Evolutionary conservation across 139 green algal species (phyloP).

Genomic region (Astrephomene gubernaculifera): DNA sequence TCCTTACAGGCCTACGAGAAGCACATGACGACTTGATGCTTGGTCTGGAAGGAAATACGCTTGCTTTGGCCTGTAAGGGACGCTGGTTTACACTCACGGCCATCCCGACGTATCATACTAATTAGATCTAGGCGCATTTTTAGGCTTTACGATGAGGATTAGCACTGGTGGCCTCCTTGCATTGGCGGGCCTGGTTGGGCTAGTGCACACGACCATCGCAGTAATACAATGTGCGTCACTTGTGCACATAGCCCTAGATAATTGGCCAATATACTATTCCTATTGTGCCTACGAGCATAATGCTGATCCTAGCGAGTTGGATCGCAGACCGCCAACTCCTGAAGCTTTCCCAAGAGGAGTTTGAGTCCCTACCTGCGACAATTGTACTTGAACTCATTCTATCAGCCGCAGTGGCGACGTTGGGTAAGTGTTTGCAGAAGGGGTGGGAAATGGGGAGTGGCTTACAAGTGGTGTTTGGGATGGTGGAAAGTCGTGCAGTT

Average conservation of each 20-base stretch:
- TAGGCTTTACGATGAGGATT: not conserved
- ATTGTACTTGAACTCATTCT: slow-evolving; percentile 26
- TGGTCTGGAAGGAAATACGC: not conserved
- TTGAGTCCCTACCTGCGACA: slow-evolving; percentile 30
- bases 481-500: too few relatives aligned
- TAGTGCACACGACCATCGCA: slow-evolving; percentile 38
- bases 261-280: too few relatives aligned
- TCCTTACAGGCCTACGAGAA: too few relatives aligned
- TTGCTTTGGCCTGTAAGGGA: too few relatives aligned
- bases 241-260: too few relatives aligned
- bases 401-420: not conserved
- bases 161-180: slow-evolving; percentile 22
- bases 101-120: too few relatives aligned
- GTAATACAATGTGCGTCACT: slow-evolving; percentile 42
- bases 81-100: too few relatives aligned
- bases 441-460: not conserved
- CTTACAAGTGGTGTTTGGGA: too few relatives aligned
- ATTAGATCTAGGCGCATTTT: not conserved
- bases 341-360: slow-evolving; percentile 52
- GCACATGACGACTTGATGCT: not conserved
- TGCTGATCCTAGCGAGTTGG: not conserved
- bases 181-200: slow-evolving; percentile 6
- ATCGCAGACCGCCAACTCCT: slow-evolving; percentile 39
- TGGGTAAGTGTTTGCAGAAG: not conserved
- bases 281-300: too few relatives aligned